Percentiles rank a stretch among this genome's conserved stretches.
These are phyloP conservation scores for Striga hermonthica DNA, from an alignment of 305 asterid genomes.

Conservation along the genomic window DNA sequence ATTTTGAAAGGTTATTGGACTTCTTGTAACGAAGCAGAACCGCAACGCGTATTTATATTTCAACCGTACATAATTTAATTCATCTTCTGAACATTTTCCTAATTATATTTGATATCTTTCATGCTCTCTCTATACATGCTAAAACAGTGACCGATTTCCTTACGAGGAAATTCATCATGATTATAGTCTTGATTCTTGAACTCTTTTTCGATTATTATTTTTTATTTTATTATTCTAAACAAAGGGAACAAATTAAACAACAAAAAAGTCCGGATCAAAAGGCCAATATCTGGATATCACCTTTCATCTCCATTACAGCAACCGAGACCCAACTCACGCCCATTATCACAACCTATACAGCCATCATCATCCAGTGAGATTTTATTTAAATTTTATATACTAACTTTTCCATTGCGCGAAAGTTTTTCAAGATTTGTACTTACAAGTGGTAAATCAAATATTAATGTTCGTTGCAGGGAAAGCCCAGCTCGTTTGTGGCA, in stretches of 20 bases:
- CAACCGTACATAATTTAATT: too few species aligned
- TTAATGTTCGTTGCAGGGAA: slow-evolving; percentile 40
- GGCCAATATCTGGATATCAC: slow-evolving; percentile 37
- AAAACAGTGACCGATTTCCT: too few species aligned
- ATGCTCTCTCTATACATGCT: too few species aligned
- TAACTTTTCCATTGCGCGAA: too few species aligned
- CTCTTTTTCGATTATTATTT: slow-evolving; percentile 5
- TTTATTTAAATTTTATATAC: too few species aligned
- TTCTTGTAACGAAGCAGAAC: too few species aligned
- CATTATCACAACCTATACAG: slow-evolving; percentile 33
- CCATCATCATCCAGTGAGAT: slow-evolving; percentile 53
- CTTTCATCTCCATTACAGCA: slow-evolving; percentile 37
- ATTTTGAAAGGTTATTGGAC: too few species aligned
- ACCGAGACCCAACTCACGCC: slow-evolving; percentile 39
- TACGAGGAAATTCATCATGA: too few species aligned
- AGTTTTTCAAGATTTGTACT: background rate
- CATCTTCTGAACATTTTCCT: too few species aligned
- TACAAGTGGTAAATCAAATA: slow-evolving; percentile 11
- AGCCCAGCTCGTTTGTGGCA: slow-evolving; percentile 93
- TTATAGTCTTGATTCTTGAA: too few species aligned
- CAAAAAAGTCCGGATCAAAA: slow-evolving; percentile 39
- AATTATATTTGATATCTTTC: too few species aligned
- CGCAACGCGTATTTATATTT: too few species aligned
- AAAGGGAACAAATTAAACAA: slow-evolving; percentile 42
- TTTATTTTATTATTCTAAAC: slow-evolving; percentile 36